Conservation (phyloP, 805 yeast species). For the Scheffersomyces coipomensis region DNA sequence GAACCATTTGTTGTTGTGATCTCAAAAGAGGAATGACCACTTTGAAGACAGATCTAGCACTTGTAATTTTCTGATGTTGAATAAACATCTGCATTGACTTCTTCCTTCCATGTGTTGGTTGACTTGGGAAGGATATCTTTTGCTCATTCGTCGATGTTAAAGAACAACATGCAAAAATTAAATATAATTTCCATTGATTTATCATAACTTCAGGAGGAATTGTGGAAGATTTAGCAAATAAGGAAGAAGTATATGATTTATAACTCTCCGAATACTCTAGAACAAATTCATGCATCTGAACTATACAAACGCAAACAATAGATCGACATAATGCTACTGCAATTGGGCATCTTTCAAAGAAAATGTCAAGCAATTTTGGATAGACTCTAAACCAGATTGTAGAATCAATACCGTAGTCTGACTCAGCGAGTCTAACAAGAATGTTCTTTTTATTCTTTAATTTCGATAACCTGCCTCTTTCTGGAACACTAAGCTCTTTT, state of each 20-base stretch:
- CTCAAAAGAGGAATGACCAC: constrained; percentile 82
- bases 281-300: constrained; percentile 76
- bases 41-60: constrained; percentile 85
- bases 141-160: constrained; percentile 88
- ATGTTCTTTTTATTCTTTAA: constrained; percentile 64
- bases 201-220: constrained; percentile 68
- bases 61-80: constrained; percentile 88
- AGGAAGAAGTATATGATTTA: constrained; percentile 33
- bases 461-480: constrained; percentile 66
- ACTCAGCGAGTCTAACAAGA: constrained; percentile 77
- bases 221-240: constrained; percentile 28
- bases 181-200: constrained; percentile 85
- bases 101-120: constrained; percentile 66
- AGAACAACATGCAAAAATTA: constrained; percentile 90
- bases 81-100: constrained; percentile 77
- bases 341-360: constrained; percentile 83
- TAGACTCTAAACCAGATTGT: constrained; percentile 93
- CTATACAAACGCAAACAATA: constrained; percentile 82
- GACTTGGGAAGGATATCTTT: constrained; percentile 53
- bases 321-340: constrained; percentile 93
- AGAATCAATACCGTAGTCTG: constrained; percentile 92
- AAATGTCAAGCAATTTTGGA: constrained; percentile 67
- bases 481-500: constrained; percentile 67
- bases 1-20: constrained; percentile 63
- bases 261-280: constrained; percentile 51